Base-by-base conservation (phyloP, 306 rosid species). In the Cucurbita pepo region DNA sequence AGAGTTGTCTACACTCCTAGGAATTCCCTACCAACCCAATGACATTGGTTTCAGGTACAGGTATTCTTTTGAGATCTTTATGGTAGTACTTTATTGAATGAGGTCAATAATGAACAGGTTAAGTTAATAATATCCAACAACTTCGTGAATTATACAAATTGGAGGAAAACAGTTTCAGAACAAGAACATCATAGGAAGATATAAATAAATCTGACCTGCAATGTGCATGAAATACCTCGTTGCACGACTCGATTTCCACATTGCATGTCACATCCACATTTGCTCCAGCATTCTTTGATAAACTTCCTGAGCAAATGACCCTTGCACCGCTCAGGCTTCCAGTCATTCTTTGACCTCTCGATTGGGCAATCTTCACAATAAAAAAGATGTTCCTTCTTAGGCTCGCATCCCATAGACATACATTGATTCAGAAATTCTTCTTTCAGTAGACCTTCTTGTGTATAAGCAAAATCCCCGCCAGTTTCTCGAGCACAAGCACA, bases 401-500 rank as follows among this genome's bases (percentile, higher is more conserved):
- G 97, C 50, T 85, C 81, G 60, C 7, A 48, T 72, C 60, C 61
- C 86, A 81, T 79, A 71, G 87, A 72, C 77, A 85, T 62, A 66
- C 88, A 85, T 75, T 63, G 76, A 19, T 55, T 43, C 58, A 90
- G 72, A 83, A 93, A 90, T 16, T 88, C 87, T 55, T 88, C 94
- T 78, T 81, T 87, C 77, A 93, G 82, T 69, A 79, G 79, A 69
- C 98, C 96, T 53, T 83, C 65, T 40, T 62, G 73, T 10, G 90
- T 84, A 82, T 93, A 93, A 11, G 92, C 97, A 83, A 88, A 93
- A 78, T 90, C 98, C 52, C 98, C 98, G 76, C 98, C 89, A 65
- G 98, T 93, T 83, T 90, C 97, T 41, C 82, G 86, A 77, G 98
- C 84, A 84, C 98, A 93, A 12, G 96, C 97, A 83, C 98, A 93